Evolutionary conservation across 2,329 filamentous ascomycete genomes (phyloP), one percentile per base, ranked within the genome.

Genomic region (Penicillium griseofulvum): DNA sequence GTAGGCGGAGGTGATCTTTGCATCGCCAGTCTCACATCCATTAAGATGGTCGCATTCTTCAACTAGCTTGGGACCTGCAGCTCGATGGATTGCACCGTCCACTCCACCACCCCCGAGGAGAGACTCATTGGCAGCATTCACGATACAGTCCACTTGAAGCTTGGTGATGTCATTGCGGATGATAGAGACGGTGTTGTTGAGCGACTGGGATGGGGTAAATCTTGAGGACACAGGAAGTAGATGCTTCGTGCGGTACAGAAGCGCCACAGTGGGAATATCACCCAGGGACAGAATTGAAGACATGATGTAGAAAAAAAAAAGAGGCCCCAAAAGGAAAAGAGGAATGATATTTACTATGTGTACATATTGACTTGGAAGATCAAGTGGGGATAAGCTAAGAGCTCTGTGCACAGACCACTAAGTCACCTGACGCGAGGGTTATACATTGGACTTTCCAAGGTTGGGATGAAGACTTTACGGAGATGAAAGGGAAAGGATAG

Each of bases 41-140:
- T 80, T 70, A 2, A 97, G 80, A 0, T 71, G 81, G n/a, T 76
- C 73, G 73, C 93, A 97, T 76, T 94, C 93, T 9, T 78, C 68
- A 19, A 86, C 61, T 0, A 97, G 83, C 0, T 73, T 72, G 0
- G 76, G 82, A 0, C 94, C 94, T 0, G 94, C 93, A 38, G 88
- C 91, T 29, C 81, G 74, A 71, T 97, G 94, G 65, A 97, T 97
- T 28, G 91, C 89, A 38, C 88, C 89, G 68, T 92, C 88, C 16
- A 97, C 91, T 34, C 94, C 94, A n/a, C 91, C 91, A 50, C 94
- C 94, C 52, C 92, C 91, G 0, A 89, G 80, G 0, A 97, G 83
- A 1, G 81, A 82, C 10, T 74, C 76, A 72, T 97, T 97, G 42
- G 94, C 93, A 1, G 94, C 93, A 71, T 97, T 97, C 71, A 97